A percentile compares a stretch with the other conserved stretches of the same genome.
phyloP scores from a whole-genome alignment of 305 asterid species.

The Petunia hybrid region DNA sequence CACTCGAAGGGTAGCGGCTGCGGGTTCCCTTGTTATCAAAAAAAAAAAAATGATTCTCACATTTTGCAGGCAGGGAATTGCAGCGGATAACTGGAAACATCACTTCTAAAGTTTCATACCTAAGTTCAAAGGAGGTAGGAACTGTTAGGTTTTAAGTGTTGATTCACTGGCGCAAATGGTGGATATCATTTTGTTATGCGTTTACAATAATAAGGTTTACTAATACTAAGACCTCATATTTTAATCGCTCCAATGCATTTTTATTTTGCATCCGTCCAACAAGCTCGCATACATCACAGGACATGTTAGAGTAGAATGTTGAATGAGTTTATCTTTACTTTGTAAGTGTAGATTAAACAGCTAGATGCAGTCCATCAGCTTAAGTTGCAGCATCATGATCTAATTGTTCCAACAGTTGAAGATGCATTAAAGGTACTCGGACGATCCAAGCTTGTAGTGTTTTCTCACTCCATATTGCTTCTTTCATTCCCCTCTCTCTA shows the following conservation, averaged over 20 bases:
- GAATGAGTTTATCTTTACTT: constrained; percentile 44
- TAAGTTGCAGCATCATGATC: constrained; percentile 58
- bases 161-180: background rate
- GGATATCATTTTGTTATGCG: background rate
- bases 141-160: constrained; percentile 8
- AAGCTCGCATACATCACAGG: background rate
- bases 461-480: background rate
- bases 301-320: constrained; percentile 20
- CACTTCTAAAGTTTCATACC: constrained; percentile 75
- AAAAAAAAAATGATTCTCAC: constrained; percentile 65
- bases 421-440: constrained; percentile 76
- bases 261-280: constrained; percentile 11
- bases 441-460: constrained; percentile 26
- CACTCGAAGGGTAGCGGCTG: too few species aligned
- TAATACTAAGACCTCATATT: background rate
- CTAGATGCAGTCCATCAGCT: constrained; percentile 58
- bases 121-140: constrained; percentile 80
- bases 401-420: constrained; percentile 73
- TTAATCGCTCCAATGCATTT: background rate
- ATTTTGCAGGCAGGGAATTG: constrained; percentile 93
- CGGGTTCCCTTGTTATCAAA: constrained; percentile 36
- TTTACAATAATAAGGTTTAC: background rate
- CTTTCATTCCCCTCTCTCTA: background rate
- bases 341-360: constrained; percentile 65
- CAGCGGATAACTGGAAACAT: constrained; percentile 80